phyloP scores from a whole-genome alignment of 2,329 filamentous ascomycete genomes.

The Venturia aucupariae region DNA sequence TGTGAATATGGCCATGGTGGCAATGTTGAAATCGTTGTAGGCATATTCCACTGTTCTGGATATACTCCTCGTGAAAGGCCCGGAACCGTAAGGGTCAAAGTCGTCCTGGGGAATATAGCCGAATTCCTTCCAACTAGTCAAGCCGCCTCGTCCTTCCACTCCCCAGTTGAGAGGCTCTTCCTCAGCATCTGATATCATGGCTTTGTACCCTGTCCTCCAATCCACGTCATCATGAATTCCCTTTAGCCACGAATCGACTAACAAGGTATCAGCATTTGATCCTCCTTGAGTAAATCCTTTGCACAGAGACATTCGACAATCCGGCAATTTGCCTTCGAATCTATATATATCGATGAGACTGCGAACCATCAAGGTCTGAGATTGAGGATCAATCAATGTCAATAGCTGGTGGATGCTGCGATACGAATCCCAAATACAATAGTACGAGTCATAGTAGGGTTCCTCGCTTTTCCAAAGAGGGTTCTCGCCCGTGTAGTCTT shows the following conservation, averaged over 20 bases:
- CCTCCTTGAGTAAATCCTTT: conserved; percentile 69
- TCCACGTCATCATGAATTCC: conserved; percentile 43
- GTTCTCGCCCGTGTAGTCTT: conserved; percentile 40
- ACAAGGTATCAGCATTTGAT: conserved; percentile 64
- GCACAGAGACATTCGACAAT: conserved; percentile 66
- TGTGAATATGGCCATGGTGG: conserved; percentile 49
- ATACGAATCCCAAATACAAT: conserved; percentile 48
- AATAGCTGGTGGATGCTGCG: conserved; percentile 53
- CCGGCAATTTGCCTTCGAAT: conserved; percentile 63
- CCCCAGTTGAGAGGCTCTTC: conserved; percentile 31
- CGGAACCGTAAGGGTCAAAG: conserved; percentile 34
- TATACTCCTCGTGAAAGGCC: conserved; percentile 33
- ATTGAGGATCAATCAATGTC: conserved; percentile 55
- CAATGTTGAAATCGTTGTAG: conserved; percentile 47
- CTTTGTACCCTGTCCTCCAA: conserved; percentile 30
- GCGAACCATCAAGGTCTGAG: conserved; percentile 57
- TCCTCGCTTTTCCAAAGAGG: conserved; percentile 35
- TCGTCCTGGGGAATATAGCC: conserved; percentile 30
- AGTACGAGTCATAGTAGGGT: conserved; percentile 45
- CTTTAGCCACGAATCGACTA: conserved; percentile 63
- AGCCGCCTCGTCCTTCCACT: conserved; percentile 28
- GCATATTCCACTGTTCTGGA: conserved; percentile 34
- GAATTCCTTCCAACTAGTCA: conserved; percentile 28
- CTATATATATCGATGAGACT: conserved; percentile 64
- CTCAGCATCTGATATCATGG: conserved; percentile 30